Conservation (phyloP, 169 alveolate genomes). For the Eimeria brunetti region DNA sequence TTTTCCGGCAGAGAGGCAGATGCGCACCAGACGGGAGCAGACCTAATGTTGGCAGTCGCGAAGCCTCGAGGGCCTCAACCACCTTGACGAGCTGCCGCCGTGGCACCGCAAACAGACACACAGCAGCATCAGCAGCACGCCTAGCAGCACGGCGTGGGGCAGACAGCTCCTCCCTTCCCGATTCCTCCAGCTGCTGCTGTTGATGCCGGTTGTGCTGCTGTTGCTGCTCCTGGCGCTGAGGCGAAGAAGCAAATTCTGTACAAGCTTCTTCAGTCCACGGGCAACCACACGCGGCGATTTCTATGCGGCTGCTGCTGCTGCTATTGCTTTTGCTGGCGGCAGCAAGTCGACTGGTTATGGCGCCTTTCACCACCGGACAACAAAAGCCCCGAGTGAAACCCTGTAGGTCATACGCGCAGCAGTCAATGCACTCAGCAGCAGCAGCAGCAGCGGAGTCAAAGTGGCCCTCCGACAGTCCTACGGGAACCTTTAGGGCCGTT, state of each 20-base stretch:
- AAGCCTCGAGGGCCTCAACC: background rate
- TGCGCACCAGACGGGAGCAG: slow-evolving; percentile 14
- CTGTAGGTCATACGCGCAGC: background rate
- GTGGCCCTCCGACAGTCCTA: slow-evolving; percentile 11
- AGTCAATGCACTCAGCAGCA: background rate
- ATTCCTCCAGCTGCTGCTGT: background rate
- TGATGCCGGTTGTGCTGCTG: background rate
- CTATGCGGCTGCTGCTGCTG: background rate
- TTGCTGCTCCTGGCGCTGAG: background rate
- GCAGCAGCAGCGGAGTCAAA: slow-evolving; percentile 31
- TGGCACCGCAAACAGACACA: slow-evolving; percentile 22
- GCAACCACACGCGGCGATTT: slow-evolving; percentile 14
- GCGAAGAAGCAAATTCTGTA: background rate
- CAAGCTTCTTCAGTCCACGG: background rate
- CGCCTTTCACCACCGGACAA: background rate
- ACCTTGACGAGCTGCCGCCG: slow-evolving; percentile 6
- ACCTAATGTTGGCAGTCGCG: background rate
- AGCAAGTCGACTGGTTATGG: background rate
- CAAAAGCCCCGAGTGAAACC: background rate
- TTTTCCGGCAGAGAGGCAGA: background rate
- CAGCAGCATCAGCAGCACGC: background rate
- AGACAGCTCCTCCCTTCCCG: background rate
- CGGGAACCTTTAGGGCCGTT: background rate
- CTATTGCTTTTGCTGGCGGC: background rate
- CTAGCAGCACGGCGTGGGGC: background rate